Base-by-base conservation (phyloP, 768 basidiomycete genomes). In the Boletus tylopilopsis region DNA sequence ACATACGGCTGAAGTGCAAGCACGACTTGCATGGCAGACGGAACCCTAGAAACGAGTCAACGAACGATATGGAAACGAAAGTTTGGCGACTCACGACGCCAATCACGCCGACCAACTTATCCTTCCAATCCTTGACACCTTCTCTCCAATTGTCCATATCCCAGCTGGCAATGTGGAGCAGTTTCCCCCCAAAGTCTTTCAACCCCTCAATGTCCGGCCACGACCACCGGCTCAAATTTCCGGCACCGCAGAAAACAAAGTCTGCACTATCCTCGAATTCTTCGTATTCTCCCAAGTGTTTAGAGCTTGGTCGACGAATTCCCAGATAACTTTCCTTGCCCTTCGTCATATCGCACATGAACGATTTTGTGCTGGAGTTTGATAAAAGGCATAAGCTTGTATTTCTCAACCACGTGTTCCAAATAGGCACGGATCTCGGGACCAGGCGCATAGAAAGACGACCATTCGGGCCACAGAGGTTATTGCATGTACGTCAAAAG, bases 181-280 rank as follows among this genome's bases (percentile, higher is more conserved):
- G 62, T 42, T 68, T 71, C n/a, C 85, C 86, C 51, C 75, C 68
- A 65, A 82, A 87, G 8, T 63, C 68, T 16, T 78, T 64, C 24
- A 85, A 61, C 4, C 83, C 84, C 9, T 70, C 62, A 37, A 87
- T 84, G 37, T 82, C 75, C 3, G 85, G 86, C 85, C 83, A 86
- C 23, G 74, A 70, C 82, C 82, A 85, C 7, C 79, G 64, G 42
- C 78, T 81, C 38, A 84, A 61, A 11, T 55, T 55, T 5, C 82
- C 82, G 18, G 77, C 63, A n/a, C 74, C 77, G 13, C 76, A 76
- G 42, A 87, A 73, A 30, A 86, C 69, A 0, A 85, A 68, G 50
- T 86, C 82, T 2, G 75, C 77, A 1, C 61, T 70, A 53, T 84
- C 82, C 22, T 77, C 75, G 37, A 81, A 71, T 53, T 75, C 71